These are phyloP conservation scores for Sporothrix luriei DNA, from an alignment of 2,329 filamentous ascomycete genomes.

Conservation along the genomic window DNA sequence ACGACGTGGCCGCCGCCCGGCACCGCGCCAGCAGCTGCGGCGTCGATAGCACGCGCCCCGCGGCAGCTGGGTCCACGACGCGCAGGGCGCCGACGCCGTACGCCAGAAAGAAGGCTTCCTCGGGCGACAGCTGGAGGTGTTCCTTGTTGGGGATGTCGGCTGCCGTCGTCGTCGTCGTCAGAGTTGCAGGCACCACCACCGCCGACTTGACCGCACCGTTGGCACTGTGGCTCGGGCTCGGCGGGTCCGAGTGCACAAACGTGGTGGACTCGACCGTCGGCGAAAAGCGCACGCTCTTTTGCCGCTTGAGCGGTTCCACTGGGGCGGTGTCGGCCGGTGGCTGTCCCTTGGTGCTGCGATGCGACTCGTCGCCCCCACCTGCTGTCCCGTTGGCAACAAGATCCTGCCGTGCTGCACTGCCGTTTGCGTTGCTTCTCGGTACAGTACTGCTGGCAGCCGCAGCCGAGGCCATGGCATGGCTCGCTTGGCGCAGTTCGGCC, in stretches of 20 bases:
- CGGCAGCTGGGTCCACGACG: conserved; percentile 57
- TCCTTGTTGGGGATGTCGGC: conserved; percentile 60
- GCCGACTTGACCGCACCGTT: not conserved
- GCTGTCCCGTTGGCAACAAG: conserved; percentile 4
- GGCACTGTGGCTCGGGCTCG: conserved; percentile 45
- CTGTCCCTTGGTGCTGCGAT: not conserved
- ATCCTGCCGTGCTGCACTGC: conserved; percentile 8
- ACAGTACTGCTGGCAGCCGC: not conserved
- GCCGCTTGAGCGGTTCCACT: conserved; percentile 44
- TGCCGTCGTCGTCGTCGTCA: not conserved
- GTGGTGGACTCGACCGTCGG: conserved; percentile 67
- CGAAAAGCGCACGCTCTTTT: conserved; percentile 72
- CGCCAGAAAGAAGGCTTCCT: conserved; percentile 88
- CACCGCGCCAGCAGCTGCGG: conserved; percentile 66
- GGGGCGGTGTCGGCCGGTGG: not conserved
- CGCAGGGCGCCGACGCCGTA: conserved; percentile 77
- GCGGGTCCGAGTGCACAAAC: conserved; percentile 57
- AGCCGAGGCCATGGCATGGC: not conserved
- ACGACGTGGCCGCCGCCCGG: conserved; percentile 47
- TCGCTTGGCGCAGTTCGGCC: conserved; percentile 42
- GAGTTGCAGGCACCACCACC: not conserved
- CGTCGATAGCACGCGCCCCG: conserved; percentile 52
- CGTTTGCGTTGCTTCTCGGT: not conserved
- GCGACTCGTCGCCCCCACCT: not conserved
- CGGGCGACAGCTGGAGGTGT: conserved; percentile 85